Conservation (phyloP, 805 yeast genomes). For the Saccharomycopsis sp. region DNA sequence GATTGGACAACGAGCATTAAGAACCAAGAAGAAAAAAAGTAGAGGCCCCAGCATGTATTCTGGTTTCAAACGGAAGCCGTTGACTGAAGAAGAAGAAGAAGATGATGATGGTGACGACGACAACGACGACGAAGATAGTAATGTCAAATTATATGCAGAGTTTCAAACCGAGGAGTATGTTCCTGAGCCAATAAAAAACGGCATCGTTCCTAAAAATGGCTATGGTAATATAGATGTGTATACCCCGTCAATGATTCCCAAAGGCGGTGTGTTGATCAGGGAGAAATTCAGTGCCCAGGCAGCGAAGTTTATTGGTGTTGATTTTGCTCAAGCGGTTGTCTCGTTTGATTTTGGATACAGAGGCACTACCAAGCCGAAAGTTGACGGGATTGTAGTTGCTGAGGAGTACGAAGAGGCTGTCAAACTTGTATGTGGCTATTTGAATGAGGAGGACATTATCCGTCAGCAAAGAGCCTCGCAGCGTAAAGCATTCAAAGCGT, state of each 20-base stretch:
- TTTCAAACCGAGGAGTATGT: conserved; percentile 67
- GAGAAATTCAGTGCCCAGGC: conserved; percentile 57
- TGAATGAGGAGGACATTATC: conserved; percentile 43
- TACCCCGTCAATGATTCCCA: conserved; percentile 74
- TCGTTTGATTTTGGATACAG: conserved; percentile 68
- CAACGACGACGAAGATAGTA: conserved; percentile 42
- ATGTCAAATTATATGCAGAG: conserved; percentile 63
- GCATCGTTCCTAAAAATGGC: conserved; percentile 65
- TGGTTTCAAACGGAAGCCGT: conserved; percentile 18
- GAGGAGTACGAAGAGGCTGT: conserved; percentile 56
- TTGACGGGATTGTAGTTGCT: conserved; percentile 74
- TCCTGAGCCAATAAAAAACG: conserved; percentile 63
- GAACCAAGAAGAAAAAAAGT: conserved; percentile 34
- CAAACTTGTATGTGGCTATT: conserved; percentile 39
- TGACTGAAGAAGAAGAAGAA: background rate
- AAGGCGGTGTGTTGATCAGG: conserved; percentile 59
- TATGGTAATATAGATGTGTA: conserved; percentile 83
- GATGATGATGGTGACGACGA: conserved; percentile 31
- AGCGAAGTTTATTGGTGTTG: conserved; percentile 62
- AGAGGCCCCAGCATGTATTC: conserved; percentile 22
- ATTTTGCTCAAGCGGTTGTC: conserved; percentile 81
- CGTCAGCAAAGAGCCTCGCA: conserved; percentile 40
- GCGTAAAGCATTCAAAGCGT: conserved; percentile 43
- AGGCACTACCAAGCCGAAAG: conserved; percentile 50
- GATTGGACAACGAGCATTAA: conserved; percentile 61